A percentile compares a stretch with the other conserved stretches of the same genome.
Conservation (phyloP, 2,329 filamentous ascomycete species). For the Clarireedia paspali region DNA sequence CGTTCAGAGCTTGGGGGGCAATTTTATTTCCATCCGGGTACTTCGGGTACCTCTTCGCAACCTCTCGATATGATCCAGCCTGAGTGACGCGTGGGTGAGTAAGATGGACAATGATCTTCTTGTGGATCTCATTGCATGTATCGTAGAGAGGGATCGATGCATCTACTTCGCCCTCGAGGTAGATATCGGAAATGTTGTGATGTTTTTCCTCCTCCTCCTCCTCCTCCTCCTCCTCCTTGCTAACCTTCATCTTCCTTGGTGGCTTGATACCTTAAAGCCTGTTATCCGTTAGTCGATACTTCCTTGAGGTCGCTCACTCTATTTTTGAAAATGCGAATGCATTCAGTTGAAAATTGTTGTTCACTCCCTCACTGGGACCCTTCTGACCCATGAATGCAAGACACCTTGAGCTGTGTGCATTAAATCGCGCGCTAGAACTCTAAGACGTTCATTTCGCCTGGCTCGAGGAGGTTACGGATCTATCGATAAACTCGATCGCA, state of each 20-base stretch:
- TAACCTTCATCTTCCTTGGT: slow-evolving; percentile 29
- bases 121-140: slow-evolving; percentile 49
- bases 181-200: slow-evolving; percentile 35
- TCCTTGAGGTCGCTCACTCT: slow-evolving; percentile 25
- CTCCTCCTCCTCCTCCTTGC: slow-evolving; percentile 17
- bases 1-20: slow-evolving; percentile 37
- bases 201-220: slow-evolving; percentile 16
- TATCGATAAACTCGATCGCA: slow-evolving; percentile 34
- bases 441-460: slow-evolving; percentile 36
- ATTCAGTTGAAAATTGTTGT: slow-evolving; percentile 30
- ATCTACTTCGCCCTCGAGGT: slow-evolving; percentile 40
- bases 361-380: slow-evolving; percentile 32
- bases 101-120: slow-evolving; percentile 46
- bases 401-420: slow-evolving; percentile 32
- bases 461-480: slow-evolving; percentile 34
- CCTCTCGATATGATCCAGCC: slow-evolving; percentile 42
- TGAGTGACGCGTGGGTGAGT: slow-evolving; percentile 41
- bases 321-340: slow-evolving; percentile 41
- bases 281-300: neutral
- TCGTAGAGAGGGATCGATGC: slow-evolving; percentile 44
- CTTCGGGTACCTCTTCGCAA: slow-evolving; percentile 36
- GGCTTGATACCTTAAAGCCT: slow-evolving; percentile 35
- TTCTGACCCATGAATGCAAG: slow-evolving; percentile 42
- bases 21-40: slow-evolving; percentile 33
- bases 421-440: slow-evolving; percentile 35